phyloP scores from a whole-genome alignment of 2,329 filamentous ascomycete species.

The Aspergillus uvarum region DNA sequence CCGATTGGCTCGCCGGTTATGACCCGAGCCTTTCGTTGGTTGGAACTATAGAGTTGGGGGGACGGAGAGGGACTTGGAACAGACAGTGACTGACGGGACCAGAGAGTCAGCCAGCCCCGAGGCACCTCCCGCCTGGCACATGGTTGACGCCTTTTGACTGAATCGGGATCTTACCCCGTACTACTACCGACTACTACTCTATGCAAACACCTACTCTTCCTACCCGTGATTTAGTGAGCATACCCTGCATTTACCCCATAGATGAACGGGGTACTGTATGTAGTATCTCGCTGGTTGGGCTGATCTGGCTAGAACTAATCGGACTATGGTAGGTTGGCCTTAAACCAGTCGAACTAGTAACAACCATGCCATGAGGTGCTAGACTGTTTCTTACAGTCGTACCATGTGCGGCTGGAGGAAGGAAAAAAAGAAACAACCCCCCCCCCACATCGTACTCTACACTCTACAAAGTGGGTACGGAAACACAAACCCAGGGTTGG shows the following conservation, averaged over 20 bases:
- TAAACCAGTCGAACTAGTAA: too few species aligned
- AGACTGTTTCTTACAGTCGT: not conserved
- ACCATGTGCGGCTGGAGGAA: not conserved
- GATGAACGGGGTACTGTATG: too few species aligned
- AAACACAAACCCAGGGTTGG: not conserved
- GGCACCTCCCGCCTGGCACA: not conserved
- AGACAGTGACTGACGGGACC: too few species aligned
- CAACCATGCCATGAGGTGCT: not conserved
- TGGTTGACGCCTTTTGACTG: not conserved
- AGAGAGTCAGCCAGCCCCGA: not conserved
- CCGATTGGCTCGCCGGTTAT: conserved; percentile 15
- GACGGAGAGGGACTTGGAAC: too few species aligned
- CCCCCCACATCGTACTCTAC: not conserved
- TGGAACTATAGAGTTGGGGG: not conserved
- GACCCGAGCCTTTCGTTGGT: conserved; percentile 30
- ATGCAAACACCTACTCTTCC: too few species aligned
- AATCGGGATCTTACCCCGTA: not conserved
- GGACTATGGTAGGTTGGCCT: too few species aligned
- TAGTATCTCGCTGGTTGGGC: too few species aligned
- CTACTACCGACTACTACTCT: not conserved
- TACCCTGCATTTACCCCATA: too few species aligned
- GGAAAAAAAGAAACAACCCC: too few species aligned
- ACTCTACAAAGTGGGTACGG: not conserved
- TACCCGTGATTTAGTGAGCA: not conserved
- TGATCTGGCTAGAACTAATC: too few species aligned